phyloP scores from a whole-genome alignment of 257 asterid species.

The Solanum paucissectum region DNA sequence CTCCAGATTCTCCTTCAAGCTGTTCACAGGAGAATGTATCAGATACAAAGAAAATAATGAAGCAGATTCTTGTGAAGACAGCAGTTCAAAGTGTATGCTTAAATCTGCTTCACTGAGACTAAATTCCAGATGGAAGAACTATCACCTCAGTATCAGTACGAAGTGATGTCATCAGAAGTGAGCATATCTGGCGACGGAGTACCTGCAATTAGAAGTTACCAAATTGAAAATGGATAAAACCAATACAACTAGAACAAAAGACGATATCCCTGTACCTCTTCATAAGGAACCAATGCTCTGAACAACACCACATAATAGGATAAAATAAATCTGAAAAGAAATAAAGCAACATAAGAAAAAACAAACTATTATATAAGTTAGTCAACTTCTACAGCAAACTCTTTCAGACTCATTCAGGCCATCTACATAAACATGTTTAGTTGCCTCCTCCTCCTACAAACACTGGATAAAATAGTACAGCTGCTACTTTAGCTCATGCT shows the following conservation, averaged over 20 bases:
- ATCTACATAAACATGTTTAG: not conserved
- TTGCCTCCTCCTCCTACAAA: not conserved
- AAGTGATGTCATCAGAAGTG: conserved; percentile 97
- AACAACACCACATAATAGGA: conserved; percentile 84
- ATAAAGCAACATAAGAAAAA: conserved; percentile 1
- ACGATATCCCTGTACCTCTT: conserved; percentile 43
- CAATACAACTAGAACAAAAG: not conserved
- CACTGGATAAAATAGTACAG: not conserved
- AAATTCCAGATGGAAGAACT: conserved; percentile 1
- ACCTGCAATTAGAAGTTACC: conserved; percentile 40
- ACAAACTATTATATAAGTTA: not conserved
- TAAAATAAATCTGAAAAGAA: conserved; percentile 66
- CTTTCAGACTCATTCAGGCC: not conserved
- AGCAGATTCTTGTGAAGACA: not conserved
- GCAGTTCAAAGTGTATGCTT: not conserved
- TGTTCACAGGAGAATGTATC: conserved; percentile 14
- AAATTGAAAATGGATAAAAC: conserved; percentile 21
- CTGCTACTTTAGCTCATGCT: not conserved
- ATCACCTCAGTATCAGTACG: conserved; percentile 93
- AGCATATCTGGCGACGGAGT: conserved; percentile 79
- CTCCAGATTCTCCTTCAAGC: conserved; percentile 94
- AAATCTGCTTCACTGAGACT: not conserved
- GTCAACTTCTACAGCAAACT: not conserved
- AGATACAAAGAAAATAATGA: not conserved
- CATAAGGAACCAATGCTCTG: conserved; percentile 81